Evolutionary conservation across 129 eudicot genomes (phyloP).

Genomic region (Flaveria trinervia): DNA sequence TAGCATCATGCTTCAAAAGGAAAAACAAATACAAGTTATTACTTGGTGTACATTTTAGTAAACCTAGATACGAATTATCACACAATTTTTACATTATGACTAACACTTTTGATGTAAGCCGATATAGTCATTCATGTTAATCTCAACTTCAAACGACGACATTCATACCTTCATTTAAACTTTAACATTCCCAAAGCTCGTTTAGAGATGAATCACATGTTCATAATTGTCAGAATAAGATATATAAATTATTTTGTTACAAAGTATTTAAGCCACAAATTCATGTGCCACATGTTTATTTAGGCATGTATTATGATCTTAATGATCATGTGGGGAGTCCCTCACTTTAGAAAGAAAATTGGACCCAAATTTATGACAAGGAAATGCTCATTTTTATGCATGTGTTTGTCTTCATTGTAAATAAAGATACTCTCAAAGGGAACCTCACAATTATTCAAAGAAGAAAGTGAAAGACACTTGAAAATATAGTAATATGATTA

Average conservation of each 20-base stretch:
- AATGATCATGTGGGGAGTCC: constrained; percentile 29
- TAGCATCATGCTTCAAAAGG: too few species aligned
- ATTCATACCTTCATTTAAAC: too few species aligned
- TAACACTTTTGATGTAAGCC: too few species aligned
- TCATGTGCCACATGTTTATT: constrained; percentile 34
- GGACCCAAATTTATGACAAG: constrained; percentile 30
- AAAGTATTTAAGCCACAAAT: not conserved
- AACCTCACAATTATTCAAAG: constrained; percentile 23
- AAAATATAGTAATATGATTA: not conserved
- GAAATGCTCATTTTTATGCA: constrained; percentile 19
- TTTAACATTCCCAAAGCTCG: not conserved
- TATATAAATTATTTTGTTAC: not conserved
- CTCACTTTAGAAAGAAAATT: constrained; percentile 12
- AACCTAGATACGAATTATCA: too few species aligned
- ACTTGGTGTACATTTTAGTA: too few species aligned
- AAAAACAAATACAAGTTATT: too few species aligned
- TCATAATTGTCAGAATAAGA: not conserved
- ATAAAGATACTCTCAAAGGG: constrained; percentile 24
- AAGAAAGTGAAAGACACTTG: constrained; percentile 5
- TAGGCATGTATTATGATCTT: constrained; percentile 9
- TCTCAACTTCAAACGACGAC: too few species aligned
- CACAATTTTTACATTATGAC: too few species aligned
- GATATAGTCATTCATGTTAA: too few species aligned
- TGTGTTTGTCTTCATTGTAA: constrained; percentile 28
- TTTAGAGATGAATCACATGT: not conserved